Evolutionary conservation across 75 land plant species (phyloP).

Genomic region (Cunninghamia lanceolata): DNA sequence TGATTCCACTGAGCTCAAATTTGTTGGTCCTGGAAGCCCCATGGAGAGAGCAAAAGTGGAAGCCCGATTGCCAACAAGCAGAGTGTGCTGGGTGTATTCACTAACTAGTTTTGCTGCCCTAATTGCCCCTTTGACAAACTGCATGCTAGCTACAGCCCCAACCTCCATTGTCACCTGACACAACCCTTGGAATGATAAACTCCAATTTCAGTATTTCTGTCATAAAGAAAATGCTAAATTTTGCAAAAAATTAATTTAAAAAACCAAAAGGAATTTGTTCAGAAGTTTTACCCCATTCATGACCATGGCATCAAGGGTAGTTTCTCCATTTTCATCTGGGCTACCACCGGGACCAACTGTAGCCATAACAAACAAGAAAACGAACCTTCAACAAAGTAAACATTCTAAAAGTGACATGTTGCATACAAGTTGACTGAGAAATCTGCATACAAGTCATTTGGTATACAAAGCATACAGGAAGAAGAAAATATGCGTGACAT

Average conservation of each 20-base stretch:
- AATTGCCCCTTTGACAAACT: slow-evolving; percentile 80
- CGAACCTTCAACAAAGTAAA: slow-evolving; percentile 5
- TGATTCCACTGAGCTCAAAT: slow-evolving; percentile 86
- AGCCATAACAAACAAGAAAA: slow-evolving; percentile 2
- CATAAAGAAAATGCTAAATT: neutral
- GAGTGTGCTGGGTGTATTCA: slow-evolving; percentile 82
- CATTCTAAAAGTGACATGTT: neutral
- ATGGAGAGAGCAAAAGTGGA: slow-evolving; percentile 84
- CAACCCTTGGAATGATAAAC: slow-evolving; percentile 38
- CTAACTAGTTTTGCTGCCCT: slow-evolving; percentile 85
- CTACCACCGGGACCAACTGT: slow-evolving; percentile 98
- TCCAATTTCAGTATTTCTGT: neutral
- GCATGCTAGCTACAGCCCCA: slow-evolving; percentile 94
- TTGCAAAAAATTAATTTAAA: neutral
- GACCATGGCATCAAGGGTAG: slow-evolving; percentile 93
- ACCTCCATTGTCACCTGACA: slow-evolving; percentile 89
- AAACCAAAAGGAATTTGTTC: neutral
- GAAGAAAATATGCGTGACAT: neutral
- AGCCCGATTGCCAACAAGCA: slow-evolving; percentile 93
- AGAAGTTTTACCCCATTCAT: slow-evolving; percentile 90
- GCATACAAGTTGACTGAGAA: neutral
- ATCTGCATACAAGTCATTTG: neutral
- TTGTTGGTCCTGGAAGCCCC: slow-evolving; percentile 90
- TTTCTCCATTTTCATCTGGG: slow-evolving; percentile 98
- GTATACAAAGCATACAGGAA: neutral